Evolutionary conservation across 1,284 basidiomycete species (phyloP).

Genomic region (Austroboletus niveus): DNA sequence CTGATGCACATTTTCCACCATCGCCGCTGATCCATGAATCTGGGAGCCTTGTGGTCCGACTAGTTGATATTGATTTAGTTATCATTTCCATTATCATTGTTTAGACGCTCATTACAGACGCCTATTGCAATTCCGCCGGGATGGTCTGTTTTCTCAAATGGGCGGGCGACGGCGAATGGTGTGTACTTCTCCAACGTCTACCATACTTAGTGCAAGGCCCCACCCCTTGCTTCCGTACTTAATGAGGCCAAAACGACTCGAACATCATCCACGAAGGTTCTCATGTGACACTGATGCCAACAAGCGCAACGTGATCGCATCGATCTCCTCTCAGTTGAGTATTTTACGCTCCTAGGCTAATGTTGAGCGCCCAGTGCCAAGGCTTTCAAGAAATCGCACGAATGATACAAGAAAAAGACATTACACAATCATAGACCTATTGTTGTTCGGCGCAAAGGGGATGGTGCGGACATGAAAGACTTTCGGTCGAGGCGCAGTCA

Average conservation of each 20-base stretch:
- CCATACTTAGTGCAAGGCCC: too few species aligned
- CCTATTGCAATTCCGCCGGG: not conserved
- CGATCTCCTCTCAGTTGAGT: not conserved
- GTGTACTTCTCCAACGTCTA: not conserved
- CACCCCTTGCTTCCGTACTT: too few species aligned
- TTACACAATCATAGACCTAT: too few species aligned
- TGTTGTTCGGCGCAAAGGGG: too few species aligned
- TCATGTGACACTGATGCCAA: not conserved
- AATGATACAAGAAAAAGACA: too few species aligned
- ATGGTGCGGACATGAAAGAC: too few species aligned
- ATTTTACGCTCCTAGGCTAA: not conserved
- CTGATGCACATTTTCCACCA: not conserved
- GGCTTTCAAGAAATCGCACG: too few species aligned
- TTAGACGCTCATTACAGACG: not conserved
- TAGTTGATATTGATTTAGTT: not conserved
- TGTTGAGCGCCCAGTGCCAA: not conserved
- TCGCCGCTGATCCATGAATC: not conserved
- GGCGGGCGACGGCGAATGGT: not conserved
- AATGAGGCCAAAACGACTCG: not conserved
- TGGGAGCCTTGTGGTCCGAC: not conserved
- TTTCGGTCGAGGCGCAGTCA: too few species aligned
- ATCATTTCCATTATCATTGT: not conserved
- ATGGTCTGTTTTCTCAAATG: not conserved
- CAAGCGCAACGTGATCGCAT: not conserved
- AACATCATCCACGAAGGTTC: not conserved